phyloP scores from a whole-genome alignment of 2,329 filamentous ascomycete genomes.

The Alternaria panax region DNA sequence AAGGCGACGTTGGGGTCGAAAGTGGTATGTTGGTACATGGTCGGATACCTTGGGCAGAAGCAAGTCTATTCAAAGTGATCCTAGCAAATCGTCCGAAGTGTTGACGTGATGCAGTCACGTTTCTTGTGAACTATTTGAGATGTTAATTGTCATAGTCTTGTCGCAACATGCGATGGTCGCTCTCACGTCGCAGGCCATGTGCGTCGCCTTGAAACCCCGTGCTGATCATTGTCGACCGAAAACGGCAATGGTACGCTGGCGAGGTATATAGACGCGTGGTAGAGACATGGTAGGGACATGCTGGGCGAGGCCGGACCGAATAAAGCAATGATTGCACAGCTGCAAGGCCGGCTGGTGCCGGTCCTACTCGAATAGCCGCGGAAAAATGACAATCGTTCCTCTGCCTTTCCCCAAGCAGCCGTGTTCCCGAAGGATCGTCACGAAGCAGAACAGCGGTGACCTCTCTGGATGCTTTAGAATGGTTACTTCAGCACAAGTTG shows the following conservation, averaged over 20 bases:
- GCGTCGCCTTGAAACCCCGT: slow-evolving; percentile 6
- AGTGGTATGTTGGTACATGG: not conserved
- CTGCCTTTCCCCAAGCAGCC: slow-evolving; percentile 3
- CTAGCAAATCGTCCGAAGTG: not conserved
- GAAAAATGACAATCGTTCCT: slow-evolving; percentile 7
- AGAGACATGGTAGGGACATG: slow-evolving; percentile 6
- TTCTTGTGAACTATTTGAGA: not conserved
- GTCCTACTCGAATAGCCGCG: slow-evolving; percentile 1
- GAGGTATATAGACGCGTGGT: not conserved
- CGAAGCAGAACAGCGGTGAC: slow-evolving; percentile 34
- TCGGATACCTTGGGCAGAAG: not conserved
- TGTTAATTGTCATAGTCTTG: slow-evolving; percentile 2
- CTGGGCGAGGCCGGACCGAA: slow-evolving; percentile 10
- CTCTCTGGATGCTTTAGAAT: not conserved
- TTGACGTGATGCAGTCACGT: not conserved
- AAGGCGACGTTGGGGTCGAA: slow-evolving; percentile 1
- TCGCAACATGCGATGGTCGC: not conserved
- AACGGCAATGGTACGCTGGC: slow-evolving; percentile 5
- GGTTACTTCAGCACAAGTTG: not conserved
- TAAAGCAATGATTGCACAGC: slow-evolving; percentile 5
- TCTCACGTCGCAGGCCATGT: not conserved
- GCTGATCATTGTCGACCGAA: slow-evolving; percentile 11
- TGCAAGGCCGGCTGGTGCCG: slow-evolving; percentile 10
- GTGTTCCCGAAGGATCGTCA: slow-evolving; percentile 28
- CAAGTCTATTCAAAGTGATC: not conserved